Percentiles rank a stretch among this genome's conserved stretches.
Conservation (phyloP, 164 flowering plant species). For the Magnolia kwangsiensis region DNA sequence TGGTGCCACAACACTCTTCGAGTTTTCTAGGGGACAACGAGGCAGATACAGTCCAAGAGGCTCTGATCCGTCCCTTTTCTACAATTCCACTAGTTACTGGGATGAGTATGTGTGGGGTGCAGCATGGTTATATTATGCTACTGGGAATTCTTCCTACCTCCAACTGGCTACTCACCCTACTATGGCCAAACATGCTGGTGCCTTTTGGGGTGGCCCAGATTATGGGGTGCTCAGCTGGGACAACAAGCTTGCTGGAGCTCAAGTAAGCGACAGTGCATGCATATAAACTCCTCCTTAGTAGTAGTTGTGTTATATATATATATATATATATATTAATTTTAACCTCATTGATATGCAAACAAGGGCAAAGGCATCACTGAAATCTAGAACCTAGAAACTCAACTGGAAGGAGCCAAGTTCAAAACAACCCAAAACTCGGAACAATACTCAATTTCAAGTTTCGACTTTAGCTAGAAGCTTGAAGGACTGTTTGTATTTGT, state of each 20-base stretch:
- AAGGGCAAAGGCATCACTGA: too few relatives aligned
- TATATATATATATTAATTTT: too few relatives aligned
- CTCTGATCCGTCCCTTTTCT: constrained; percentile 57
- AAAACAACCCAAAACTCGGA: too few relatives aligned
- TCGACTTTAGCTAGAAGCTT: too few relatives aligned
- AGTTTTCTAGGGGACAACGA: constrained; percentile 70
- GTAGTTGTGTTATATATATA: neutral
- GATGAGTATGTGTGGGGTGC: constrained; percentile 96
- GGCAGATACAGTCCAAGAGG: constrained; percentile 72
- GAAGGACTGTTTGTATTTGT: too few relatives aligned
- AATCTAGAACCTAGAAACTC: too few relatives aligned
- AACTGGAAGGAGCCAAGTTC: too few relatives aligned
- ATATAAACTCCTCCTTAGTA: neutral
- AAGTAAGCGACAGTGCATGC: constrained; percentile 38
- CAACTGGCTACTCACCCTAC: constrained; percentile 62
- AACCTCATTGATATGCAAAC: too few relatives aligned
- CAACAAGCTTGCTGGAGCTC: constrained; percentile 94
- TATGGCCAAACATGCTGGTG: constrained; percentile 91
- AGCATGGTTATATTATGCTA: constrained; percentile 92
- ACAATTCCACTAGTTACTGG: constrained; percentile 82
- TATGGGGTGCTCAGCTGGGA: constrained; percentile 96
- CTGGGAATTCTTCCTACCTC: constrained; percentile 79
- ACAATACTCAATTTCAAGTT: too few relatives aligned
- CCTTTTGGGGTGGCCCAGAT: constrained; percentile 89
- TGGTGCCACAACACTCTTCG: constrained; percentile 78